Conservation (phyloP, 225 moss, liverwort and hornwort species). For the Marchantia polymorpha region DNA sequence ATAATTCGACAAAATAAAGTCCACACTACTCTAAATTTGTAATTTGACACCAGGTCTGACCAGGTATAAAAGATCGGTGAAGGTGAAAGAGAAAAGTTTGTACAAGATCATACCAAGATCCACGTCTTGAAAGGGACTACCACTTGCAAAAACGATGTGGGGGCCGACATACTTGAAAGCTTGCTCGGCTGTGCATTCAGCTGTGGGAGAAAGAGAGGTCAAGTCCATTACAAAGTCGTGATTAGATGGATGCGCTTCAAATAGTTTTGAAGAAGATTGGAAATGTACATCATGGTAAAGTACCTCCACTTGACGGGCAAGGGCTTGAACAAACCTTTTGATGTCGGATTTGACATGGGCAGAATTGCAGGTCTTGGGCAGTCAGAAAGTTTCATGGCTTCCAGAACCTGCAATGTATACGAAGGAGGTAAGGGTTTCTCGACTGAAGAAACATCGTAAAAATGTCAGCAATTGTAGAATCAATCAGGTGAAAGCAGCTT, state of each 20-base stretch:
- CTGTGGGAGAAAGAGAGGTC: conserved; percentile 30
- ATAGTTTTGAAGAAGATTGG: background rate
- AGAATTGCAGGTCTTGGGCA: conserved; percentile 82
- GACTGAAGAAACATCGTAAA: too few species aligned
- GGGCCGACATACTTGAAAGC: conserved; percentile 80
- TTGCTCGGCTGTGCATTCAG: conserved; percentile 94
- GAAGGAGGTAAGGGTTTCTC: too few species aligned
- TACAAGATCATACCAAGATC: conserved; percentile 57
- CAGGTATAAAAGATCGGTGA: background rate
- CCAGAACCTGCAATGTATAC: conserved; percentile 51
- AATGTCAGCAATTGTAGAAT: too few species aligned
- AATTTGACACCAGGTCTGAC: background rate
- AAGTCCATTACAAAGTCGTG: background rate
- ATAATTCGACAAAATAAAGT: background rate
- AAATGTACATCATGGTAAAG: too few species aligned
- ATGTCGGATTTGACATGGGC: conserved; percentile 88
- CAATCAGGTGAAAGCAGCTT: background rate
- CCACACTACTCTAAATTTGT: too few species aligned
- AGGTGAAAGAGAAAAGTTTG: conserved; percentile 1
- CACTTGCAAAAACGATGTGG: conserved; percentile 89
- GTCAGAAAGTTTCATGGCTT: conserved; percentile 86
- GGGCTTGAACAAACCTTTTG: conserved; percentile 49
- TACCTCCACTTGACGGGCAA: background rate
- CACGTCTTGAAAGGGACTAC: conserved; percentile 93
- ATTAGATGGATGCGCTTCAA: background rate